Evolutionary conservation across 768 basidiomycete species (phyloP), one percentile per base, ranked within the genome.

Genomic region (Coprinopsis marcescibilis): DNA sequence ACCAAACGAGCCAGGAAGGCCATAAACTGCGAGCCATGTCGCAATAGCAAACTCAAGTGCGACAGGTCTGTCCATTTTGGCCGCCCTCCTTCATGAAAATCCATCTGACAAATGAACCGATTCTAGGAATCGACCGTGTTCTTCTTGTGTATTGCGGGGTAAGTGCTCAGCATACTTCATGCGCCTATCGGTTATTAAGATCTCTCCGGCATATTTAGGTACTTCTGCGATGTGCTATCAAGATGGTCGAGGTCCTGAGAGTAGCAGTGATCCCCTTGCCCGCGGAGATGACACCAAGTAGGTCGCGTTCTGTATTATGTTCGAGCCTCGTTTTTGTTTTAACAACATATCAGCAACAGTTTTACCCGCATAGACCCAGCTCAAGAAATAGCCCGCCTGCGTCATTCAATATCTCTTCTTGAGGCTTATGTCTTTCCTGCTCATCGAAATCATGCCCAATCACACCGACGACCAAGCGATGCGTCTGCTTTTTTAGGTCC

Each of bases 21-120:
- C 14, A 89, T 91, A 55, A 91, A 91, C 66, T 91, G 89, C 59
- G 87, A 89, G 56, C 89, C 89, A 2, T 91, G 89, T 68, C 75
- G 89, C 59, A 84, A 81, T 56, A 86, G 83, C 72, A 89, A 90
- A 67, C 78, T 90, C 56, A 89, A 91, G 67, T 91, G 89, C 69
- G 89, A 91, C 65, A 81, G 87, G 87, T 85, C 46, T 36, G 66
- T 64, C 40, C 38, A 45, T 25, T 46, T 37, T 21, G 33, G 45
- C 38, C 52, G 4, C 33, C 12, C 4, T 33, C 41, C 20, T n/a
- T 30, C 13, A 11, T 20, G 1, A 24, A 20, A 35, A 46, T 24
- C 43, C 35, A 55, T 45, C 50, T 45, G 52, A 50, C 47, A 50
- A 49, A 39, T 30, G 41, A 50, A 33, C 46, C 48, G 33, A 25